phyloP scores from a whole-genome alignment of 2,329 filamentous ascomycete species.

The Oidium heveae region DNA sequence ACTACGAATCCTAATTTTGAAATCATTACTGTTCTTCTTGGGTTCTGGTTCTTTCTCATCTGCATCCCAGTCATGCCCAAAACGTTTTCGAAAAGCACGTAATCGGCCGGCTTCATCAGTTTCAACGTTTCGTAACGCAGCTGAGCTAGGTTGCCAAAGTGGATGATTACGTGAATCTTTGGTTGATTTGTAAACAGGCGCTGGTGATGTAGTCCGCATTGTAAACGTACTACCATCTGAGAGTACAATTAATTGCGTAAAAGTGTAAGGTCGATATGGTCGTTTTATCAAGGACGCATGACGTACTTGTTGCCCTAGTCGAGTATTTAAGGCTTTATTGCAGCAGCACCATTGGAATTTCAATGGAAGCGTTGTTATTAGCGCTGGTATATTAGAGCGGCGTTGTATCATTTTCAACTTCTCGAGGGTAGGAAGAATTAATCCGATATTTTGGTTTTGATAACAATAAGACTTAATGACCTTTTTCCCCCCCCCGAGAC shows the following conservation, averaged over 20 bases:
- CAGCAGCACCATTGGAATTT: no score
- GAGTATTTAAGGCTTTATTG: no score
- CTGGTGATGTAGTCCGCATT: conserved; percentile 50
- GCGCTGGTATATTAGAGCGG: no score
- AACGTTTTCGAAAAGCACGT: conserved; percentile 62
- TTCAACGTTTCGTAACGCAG: conserved; percentile 66
- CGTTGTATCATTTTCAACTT: no score
- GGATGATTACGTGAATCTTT: conserved; percentile 81
- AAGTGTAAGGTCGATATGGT: conserved; percentile 80
- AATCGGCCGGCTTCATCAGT: conserved; percentile 83
- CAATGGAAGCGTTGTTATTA: no score
- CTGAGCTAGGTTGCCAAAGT: conserved; percentile 71
- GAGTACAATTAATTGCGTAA: conserved; percentile 85
- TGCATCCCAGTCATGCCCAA: conserved; percentile 63
- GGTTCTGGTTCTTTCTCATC: conserved; percentile 14
- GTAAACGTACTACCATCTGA: conserved; percentile 74
- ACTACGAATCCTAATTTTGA: conserved; percentile 18
- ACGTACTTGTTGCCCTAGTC: conserved; percentile 18
- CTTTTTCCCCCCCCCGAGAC: no score
- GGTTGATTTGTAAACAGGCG: conserved; percentile 28
- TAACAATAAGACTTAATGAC: no score
- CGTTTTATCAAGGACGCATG: conserved; percentile 68
- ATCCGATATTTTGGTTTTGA: no score
- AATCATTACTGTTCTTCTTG: conserved; percentile 9
- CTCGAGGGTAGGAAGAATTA: no score